Percentiles rank a stretch among this genome's conserved stretches.
These are phyloP conservation scores for Zanthoxylum bungeanum DNA, from an alignment of 345 rosid genomes.

Conservation along the genomic window DNA sequence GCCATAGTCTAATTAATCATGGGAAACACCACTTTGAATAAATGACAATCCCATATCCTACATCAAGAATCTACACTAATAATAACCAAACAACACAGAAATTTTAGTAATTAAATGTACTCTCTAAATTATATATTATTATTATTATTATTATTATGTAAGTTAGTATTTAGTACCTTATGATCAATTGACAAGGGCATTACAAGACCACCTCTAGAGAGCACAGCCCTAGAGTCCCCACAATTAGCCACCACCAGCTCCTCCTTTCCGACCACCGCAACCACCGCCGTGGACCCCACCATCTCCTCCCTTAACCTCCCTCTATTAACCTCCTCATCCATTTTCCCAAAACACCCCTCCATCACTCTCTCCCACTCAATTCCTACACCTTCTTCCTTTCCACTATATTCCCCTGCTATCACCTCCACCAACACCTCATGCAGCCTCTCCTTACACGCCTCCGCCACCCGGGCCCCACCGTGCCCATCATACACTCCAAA, in stretches of 20 bases:
- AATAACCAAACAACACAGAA: background rate
- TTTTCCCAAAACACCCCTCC: slow-evolving; percentile 42
- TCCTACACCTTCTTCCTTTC: slow-evolving; percentile 14
- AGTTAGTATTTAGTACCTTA: slow-evolving; percentile 34
- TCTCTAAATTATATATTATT: too few species aligned
- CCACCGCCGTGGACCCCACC: slow-evolving; percentile 46
- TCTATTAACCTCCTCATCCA: slow-evolving; percentile 43
- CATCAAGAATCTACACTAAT: too few species aligned
- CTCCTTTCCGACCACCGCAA: slow-evolving; percentile 32
- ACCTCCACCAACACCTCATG: slow-evolving; percentile 42
- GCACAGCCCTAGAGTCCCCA: slow-evolving; percentile 40
- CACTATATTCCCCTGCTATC: slow-evolving; percentile 26
- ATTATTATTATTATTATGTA: too few species aligned
- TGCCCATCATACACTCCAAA: slow-evolving; percentile 72
- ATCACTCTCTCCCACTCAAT: slow-evolving; percentile 58
- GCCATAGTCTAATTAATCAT: too few species aligned
- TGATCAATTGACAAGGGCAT: slow-evolving; percentile 35
- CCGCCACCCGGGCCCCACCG: slow-evolving; percentile 65
- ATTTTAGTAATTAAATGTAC: background rate
- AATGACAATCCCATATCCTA: too few species aligned
- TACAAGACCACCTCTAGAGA: slow-evolving; percentile 26
- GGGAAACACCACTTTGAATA: too few species aligned
- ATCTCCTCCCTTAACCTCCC: slow-evolving; percentile 17
- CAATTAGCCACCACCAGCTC: slow-evolving; percentile 36
- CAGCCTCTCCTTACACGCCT: slow-evolving; percentile 54